Evolutionary conservation across 306 rosid species (phyloP).

Genomic region (Lathyrus tuberosus): DNA sequence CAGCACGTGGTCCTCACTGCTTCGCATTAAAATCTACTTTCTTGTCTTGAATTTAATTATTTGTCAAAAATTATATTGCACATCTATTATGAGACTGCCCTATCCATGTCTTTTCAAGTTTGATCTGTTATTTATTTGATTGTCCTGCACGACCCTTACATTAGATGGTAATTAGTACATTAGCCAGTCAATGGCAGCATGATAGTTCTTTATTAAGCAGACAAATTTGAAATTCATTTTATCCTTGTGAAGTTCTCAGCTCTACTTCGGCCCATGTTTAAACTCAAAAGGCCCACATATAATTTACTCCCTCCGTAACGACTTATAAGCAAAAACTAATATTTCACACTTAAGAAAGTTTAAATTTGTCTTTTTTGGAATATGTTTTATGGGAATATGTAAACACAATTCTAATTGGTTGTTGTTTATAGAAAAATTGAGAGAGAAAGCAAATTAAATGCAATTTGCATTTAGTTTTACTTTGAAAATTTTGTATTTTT

Average conservation of each 20-base stretch:
- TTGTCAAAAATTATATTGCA: neutral
- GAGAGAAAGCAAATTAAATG: too few species aligned
- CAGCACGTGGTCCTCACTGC: slow-evolving; percentile 4
- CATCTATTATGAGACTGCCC: neutral
- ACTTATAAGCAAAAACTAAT: too few species aligned
- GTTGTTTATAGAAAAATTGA: too few species aligned
- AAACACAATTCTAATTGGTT: too few species aligned
- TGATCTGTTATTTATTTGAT: slow-evolving; percentile 11
- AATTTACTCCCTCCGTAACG: too few species aligned
- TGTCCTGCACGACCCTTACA: neutral
- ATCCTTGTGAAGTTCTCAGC: slow-evolving; percentile 21
- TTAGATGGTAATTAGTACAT: slow-evolving; percentile 9
- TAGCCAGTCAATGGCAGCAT: neutral
- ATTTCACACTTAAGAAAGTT: too few species aligned
- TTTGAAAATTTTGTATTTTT: too few species aligned
- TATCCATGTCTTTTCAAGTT: slow-evolving; percentile 15
- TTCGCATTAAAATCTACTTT: neutral
- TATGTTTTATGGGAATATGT: too few species aligned
- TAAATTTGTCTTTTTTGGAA: too few species aligned
- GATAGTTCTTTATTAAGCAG: neutral
- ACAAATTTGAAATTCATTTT: neutral
- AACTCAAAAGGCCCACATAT: slow-evolving; percentile 25
- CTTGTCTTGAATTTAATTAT: slow-evolving; percentile 17
- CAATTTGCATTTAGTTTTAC: too few species aligned
- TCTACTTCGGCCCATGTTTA: slow-evolving; percentile 2